A percentile compares a stretch with the other conserved stretches of the same genome.
phyloP scores from a whole-genome alignment of 805 yeast species.

The Pichia occidentalis region DNA sequence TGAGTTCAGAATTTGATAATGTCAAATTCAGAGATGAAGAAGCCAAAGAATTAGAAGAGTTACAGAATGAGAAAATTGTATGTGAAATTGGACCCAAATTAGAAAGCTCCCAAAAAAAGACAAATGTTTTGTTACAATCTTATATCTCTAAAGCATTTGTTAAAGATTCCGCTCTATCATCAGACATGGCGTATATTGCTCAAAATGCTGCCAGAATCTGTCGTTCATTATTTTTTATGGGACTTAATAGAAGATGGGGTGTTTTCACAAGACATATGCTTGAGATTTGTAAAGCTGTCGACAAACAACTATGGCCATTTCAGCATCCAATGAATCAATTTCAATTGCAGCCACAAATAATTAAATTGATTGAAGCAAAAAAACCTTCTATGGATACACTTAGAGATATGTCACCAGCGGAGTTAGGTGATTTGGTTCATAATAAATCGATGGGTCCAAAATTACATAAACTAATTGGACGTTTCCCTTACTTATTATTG shows the following conservation, averaged over 20 bases:
- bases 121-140: constrained; percentile 82
- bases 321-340: constrained; percentile 89
- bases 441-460: constrained; percentile 66
- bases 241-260: constrained; percentile 91
- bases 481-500: constrained; percentile 71
- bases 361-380: constrained; percentile 55
- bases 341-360: constrained; percentile 62
- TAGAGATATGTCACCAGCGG: constrained; percentile 65
- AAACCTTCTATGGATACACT: constrained; percentile 65
- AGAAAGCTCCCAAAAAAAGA: constrained; percentile 76
- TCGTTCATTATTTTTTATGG: constrained; percentile 82
- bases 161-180: constrained; percentile 71
- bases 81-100: constrained; percentile 79
- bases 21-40: constrained; percentile 89
- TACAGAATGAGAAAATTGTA: constrained; percentile 55
- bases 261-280: constrained; percentile 64
- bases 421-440: constrained; percentile 86
- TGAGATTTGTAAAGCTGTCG: constrained; percentile 80
- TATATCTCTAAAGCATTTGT: constrained; percentile 71
- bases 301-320: constrained; percentile 79
- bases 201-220: constrained; percentile 92
- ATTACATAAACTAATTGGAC: constrained; percentile 51
- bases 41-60: constrained; percentile 55
- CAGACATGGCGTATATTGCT: constrained; percentile 90
- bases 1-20: constrained; percentile 91